These are phyloP conservation scores for Suillus discolor DNA, from an alignment of 768 basidiomycete species.

Conservation along the genomic window DNA sequence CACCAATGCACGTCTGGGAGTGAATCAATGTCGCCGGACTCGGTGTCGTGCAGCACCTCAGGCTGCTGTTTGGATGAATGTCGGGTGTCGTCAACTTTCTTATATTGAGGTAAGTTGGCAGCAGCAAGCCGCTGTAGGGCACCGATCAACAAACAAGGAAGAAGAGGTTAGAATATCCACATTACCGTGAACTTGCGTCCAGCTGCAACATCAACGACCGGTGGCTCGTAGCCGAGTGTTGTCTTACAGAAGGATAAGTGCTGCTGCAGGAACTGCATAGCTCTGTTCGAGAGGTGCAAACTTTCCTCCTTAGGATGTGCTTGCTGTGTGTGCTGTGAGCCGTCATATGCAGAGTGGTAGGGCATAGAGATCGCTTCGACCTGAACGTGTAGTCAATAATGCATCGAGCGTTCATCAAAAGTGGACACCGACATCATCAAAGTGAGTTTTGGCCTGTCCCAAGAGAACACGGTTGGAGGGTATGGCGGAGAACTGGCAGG, in stretches of 20 bases:
- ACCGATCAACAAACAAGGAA: background rate
- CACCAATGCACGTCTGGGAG: conserved; percentile 1
- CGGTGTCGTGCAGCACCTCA: background rate
- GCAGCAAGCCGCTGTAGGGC: background rate
- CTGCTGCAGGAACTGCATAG: background rate
- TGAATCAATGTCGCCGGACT: background rate
- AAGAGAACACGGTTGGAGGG: background rate
- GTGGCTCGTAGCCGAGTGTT: background rate
- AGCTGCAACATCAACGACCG: background rate
- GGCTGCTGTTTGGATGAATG: background rate
- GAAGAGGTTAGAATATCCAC: background rate
- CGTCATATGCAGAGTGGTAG: background rate
- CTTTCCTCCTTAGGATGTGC: background rate
- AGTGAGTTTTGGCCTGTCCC: background rate
- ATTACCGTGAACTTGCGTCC: background rate
- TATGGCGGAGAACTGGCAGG: background rate
- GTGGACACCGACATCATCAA: background rate
- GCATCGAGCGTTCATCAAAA: background rate
- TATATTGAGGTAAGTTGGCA: background rate
- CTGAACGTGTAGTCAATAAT: background rate
- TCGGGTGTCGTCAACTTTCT: background rate
- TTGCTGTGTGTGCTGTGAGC: background rate
- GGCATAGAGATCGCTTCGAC: background rate
- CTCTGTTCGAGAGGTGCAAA: background rate
- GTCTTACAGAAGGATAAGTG: background rate